phyloP scores from a whole-genome alignment of 768 basidiomycete genomes.

The Leccinum disarticulatum region DNA sequence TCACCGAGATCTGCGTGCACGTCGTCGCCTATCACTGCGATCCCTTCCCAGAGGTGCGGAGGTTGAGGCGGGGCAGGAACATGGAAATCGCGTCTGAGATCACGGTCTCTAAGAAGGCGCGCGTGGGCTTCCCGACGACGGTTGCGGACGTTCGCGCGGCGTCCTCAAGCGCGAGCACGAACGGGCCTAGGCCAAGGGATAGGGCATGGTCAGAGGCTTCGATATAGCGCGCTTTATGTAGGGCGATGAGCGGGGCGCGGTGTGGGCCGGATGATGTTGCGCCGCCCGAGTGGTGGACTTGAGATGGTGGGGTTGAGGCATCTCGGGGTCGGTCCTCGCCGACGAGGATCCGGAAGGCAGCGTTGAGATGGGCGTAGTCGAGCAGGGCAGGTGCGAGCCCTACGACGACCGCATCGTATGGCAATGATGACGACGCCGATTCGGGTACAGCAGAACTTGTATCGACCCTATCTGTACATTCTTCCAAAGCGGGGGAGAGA shows the following conservation, averaged over 20 bases:
- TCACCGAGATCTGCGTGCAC: conserved; percentile 61
- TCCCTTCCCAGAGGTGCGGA: conserved; percentile 16
- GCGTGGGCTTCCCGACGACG: too few species aligned
- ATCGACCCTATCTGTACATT: conserved; percentile 29
- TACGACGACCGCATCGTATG: conserved; percentile 62
- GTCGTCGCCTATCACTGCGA: conserved; percentile 67
- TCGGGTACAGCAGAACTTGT: not conserved
- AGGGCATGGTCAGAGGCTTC: conserved; percentile 46
- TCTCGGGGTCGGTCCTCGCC: conserved; percentile 33
- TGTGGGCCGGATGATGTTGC: not conserved
- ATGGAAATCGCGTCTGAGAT: too few species aligned
- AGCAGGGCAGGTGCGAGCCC: conserved; percentile 55
- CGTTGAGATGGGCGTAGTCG: conserved; percentile 57
- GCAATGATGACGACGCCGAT: not conserved
- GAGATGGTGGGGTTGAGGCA: not conserved
- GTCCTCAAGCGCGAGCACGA: conserved; percentile 51
- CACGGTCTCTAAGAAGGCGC: too few species aligned
- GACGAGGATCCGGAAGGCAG: conserved; percentile 63
- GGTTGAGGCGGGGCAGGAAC: too few species aligned
- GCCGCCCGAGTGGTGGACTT: too few species aligned
- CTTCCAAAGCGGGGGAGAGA: conserved; percentile 49
- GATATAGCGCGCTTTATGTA: conserved; percentile 58
- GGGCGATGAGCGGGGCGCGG: conserved; percentile 48
- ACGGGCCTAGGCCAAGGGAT: conserved; percentile 30
- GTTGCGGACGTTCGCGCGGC: too few species aligned